Evolutionary conservation across 768 basidiomycete species (phyloP).

Genomic region (Favolaschia claudopus): DNA sequence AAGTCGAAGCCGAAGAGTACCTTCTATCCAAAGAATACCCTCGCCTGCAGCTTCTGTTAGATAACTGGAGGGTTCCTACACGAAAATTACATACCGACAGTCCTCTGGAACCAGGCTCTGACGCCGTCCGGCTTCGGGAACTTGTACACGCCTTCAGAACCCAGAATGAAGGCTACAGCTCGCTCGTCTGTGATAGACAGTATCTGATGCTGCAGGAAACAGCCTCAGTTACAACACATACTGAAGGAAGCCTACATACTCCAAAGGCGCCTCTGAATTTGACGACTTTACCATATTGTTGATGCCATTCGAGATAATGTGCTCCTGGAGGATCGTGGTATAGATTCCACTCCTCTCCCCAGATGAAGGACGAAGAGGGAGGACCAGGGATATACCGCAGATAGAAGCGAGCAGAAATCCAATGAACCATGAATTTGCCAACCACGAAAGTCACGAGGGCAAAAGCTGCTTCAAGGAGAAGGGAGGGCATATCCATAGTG

Average conservation of each 20-base stretch:
- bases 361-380: slow-evolving; percentile 53
- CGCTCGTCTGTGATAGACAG: slow-evolving; percentile 63
- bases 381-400: slow-evolving; percentile 64
- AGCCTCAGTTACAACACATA: slow-evolving; percentile 11
- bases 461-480: not conserved
- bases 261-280: slow-evolving; percentile 65
- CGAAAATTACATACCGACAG: slow-evolving; percentile 42
- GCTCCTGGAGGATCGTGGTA: slow-evolving; percentile 61
- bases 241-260: slow-evolving; percentile 41
- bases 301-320: slow-evolving; percentile 61
- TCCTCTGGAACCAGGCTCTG: slow-evolving; percentile 67
- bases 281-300: slow-evolving; percentile 59
- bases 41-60: slow-evolving; percentile 39
- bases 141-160: slow-evolving; percentile 55
- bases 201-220: slow-evolving; percentile 54
- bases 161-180: slow-evolving; percentile 62
- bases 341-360: slow-evolving; percentile 69
- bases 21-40: slow-evolving; percentile 74
- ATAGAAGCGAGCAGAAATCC: slow-evolving; percentile 39
- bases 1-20: slow-evolving; percentile 34
- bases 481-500: not conserved
- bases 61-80: not conserved
- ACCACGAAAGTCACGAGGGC: slow-evolving; percentile 37
- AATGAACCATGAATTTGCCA: slow-evolving; percentile 41
- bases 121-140: slow-evolving; percentile 73